Evolutionary conservation across 2,329 filamentous ascomycete genomes (phyloP).

Genomic region (Talaromyces rugulosus): DNA sequence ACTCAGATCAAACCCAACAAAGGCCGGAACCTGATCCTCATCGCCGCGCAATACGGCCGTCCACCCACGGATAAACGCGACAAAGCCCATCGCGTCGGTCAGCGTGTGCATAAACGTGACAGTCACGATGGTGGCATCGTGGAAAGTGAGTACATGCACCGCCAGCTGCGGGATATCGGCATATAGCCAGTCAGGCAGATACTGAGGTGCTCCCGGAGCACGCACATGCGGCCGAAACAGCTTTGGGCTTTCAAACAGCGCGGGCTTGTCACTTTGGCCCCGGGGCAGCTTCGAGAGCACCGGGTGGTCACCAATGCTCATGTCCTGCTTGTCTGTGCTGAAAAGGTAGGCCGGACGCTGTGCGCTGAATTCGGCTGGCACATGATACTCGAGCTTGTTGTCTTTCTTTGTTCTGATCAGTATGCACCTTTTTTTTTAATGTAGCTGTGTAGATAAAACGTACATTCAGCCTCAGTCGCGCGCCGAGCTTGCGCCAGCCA

Average conservation of each 20-base stretch:
- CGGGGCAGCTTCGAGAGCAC: constrained; percentile 36
- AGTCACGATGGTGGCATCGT: constrained; percentile 47
- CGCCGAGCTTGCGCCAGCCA: constrained; percentile 47
- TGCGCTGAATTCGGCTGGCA: constrained; percentile 33
- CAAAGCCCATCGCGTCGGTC: constrained; percentile 44
- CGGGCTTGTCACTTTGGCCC: constrained; percentile 21
- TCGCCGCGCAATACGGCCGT: constrained; percentile 41
- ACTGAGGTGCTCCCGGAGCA: constrained; percentile 22
- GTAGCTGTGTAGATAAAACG: constrained; percentile 1
- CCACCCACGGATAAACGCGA: constrained; percentile 45
- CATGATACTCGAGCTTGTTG: constrained; percentile 37
- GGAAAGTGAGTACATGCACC: constrained; percentile 48
- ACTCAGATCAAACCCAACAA: constrained; percentile 1
- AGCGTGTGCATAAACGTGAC: constrained; percentile 47
- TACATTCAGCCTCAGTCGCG: constrained; percentile 41
- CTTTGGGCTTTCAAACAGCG: constrained; percentile 24
- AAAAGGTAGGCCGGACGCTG: constrained; percentile 41
- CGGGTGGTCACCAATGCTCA: constrained; percentile 40
- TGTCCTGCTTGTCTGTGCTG: constrained; percentile 33
- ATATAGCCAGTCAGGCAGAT: constrained; percentile 38
- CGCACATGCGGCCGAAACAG: constrained; percentile 24
- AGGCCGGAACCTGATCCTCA: constrained; percentile 29
- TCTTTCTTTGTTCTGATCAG: constrained; percentile 13
- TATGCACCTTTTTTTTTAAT: not conserved
- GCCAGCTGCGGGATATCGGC: constrained; percentile 44